Base-by-base conservation (phyloP, 2,329 filamentous ascomycete genomes). In the Fusarium pininemorale region DNA sequence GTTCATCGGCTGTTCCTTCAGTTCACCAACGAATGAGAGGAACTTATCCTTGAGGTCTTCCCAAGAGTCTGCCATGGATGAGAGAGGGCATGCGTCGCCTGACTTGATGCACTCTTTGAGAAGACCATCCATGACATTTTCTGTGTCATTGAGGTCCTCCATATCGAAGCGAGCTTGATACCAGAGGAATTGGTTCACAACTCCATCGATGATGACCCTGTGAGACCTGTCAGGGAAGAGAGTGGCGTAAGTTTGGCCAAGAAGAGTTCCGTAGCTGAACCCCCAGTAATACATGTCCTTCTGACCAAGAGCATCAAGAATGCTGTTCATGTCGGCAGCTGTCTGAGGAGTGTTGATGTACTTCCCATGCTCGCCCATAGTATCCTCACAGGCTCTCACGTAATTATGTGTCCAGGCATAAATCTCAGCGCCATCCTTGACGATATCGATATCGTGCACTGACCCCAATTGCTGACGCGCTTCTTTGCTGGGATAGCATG, bases 331-430 rank as follows among this genome's bases (percentile, higher is more conserved):
- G 66, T 88, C 86, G 38, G 86, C 84, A 15, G 85, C 86, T 2
- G 85, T 85, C 74, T 87, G 85, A 0, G 85, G 85, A 1, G 86
- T 87, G 63, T 87, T 87, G 66, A 87, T 78, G 67, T 87, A 86
- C 13, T 70, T 72, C 7, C 82, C 84, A 67, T 86, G 77, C 54
- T 85, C 84, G 1, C 84, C 85, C 81, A 84, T 84, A 4, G 78
- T 85, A 16, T 87, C 85, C 9, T 74, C 68, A 54, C 86, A 87
- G 0, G 84, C 82, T 16, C 77, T 79, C 7, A 80, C 85, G 55
- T 80, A 83, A 63, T 85, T 86, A 26, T 81, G 74, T 3, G 84
- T 78, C 82, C 82, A 85, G 0, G 84, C 82, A 48, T 80, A 87
- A 28, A 84, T 76, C 51, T 84, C 81, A 3, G 79, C 73, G 51